phyloP scores from a whole-genome alignment of 495 filamentous ascomycete species.

The Staphylotrichum longicolle region DNA sequence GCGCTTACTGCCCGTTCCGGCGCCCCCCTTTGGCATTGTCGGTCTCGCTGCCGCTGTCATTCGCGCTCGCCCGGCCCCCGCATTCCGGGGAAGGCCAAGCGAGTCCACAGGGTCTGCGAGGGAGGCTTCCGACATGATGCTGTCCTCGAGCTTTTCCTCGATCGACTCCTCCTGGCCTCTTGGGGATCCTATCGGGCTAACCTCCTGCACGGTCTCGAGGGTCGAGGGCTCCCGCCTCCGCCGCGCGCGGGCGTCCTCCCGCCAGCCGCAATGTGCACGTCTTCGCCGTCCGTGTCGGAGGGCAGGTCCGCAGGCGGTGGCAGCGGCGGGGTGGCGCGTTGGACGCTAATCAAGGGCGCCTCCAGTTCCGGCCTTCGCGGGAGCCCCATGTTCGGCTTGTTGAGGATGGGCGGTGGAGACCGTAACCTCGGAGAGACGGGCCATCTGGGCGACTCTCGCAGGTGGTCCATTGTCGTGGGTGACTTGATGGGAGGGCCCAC shows the following conservation, averaged over 20 bases:
- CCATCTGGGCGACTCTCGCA: slow-evolving; percentile 60
- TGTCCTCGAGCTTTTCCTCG: slow-evolving; percentile 51
- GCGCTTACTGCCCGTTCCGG: slow-evolving; percentile 35
- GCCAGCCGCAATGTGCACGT: slow-evolving; percentile 49
- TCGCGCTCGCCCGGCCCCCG: slow-evolving; percentile 37
- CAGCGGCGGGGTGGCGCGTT: slow-evolving; percentile 48
- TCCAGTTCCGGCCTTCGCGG: slow-evolving; percentile 49
- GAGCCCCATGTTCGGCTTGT: slow-evolving; percentile 40
- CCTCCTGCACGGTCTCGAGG: slow-evolving; percentile 91
- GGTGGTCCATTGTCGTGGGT: slow-evolving; percentile 49
- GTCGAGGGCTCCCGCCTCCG: slow-evolving; percentile 63
- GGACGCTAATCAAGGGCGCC: slow-evolving; percentile 54
- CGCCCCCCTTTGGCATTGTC: slow-evolving; percentile 44
- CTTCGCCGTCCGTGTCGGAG: slow-evolving; percentile 55
- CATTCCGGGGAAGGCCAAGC: slow-evolving; percentile 31
- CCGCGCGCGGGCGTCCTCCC: slow-evolving; percentile 66
- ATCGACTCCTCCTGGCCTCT: slow-evolving; percentile 47
- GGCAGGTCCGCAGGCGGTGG: slow-evolving; percentile 38
- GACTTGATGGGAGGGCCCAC: slow-evolving; percentile 65
- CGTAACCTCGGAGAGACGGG: slow-evolving; percentile 63
- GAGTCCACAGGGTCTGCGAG: slow-evolving; percentile 36
- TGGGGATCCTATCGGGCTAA: slow-evolving; percentile 75
- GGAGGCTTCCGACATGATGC: slow-evolving; percentile 43
- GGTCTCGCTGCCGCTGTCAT: slow-evolving; percentile 64
- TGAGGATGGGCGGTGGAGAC: slow-evolving; percentile 62